These are phyloP conservation scores for Fraxinus albicans DNA, from an alignment of 305 asterid genomes.

Conservation along the genomic window DNA sequence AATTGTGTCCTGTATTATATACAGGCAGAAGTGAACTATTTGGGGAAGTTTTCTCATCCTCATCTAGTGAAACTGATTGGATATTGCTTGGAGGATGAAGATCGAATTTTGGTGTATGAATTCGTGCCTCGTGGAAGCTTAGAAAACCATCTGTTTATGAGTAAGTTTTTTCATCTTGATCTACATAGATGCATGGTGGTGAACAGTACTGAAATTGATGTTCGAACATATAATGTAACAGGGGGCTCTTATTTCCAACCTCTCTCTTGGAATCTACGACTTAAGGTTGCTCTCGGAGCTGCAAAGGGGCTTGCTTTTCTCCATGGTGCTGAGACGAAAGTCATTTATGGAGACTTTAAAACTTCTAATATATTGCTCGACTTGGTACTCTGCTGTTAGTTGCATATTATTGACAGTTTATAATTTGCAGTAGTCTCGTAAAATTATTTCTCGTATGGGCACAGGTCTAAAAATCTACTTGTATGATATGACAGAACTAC, in stretches of 20 bases:
- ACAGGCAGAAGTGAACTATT: slow-evolving; percentile 20
- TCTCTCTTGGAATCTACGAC: slow-evolving; percentile 68
- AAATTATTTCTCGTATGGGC: not conserved
- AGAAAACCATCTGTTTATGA: slow-evolving; percentile 70
- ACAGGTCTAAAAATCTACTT: not conserved
- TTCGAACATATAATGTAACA: slow-evolving; percentile 21
- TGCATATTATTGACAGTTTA: not conserved
- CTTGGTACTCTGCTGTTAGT: slow-evolving; percentile 36
- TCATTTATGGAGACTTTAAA: slow-evolving; percentile 72
- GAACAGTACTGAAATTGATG: not conserved
- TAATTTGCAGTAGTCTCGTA: not conserved
- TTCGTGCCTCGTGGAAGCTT: slow-evolving; percentile 93
- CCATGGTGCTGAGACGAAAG: slow-evolving; percentile 59
- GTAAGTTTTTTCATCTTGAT: slow-evolving; percentile 36
- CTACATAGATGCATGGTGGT: not conserved
- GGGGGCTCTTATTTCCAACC: slow-evolving; percentile 84
- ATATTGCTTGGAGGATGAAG: slow-evolving; percentile 18
- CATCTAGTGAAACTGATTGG: slow-evolving; percentile 17
- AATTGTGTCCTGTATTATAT: slow-evolving; percentile 32
- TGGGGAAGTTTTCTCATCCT: slow-evolving; percentile 18
- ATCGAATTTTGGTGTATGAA: slow-evolving; percentile 17
- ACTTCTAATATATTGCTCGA: slow-evolving; percentile 72
- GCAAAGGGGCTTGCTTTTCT: slow-evolving; percentile 79
- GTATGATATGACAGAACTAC: slow-evolving; percentile 46
- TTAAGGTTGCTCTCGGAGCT: slow-evolving; percentile 74